Conservation (phyloP, 139 green algal species). For the Closterium sp. region DNA sequence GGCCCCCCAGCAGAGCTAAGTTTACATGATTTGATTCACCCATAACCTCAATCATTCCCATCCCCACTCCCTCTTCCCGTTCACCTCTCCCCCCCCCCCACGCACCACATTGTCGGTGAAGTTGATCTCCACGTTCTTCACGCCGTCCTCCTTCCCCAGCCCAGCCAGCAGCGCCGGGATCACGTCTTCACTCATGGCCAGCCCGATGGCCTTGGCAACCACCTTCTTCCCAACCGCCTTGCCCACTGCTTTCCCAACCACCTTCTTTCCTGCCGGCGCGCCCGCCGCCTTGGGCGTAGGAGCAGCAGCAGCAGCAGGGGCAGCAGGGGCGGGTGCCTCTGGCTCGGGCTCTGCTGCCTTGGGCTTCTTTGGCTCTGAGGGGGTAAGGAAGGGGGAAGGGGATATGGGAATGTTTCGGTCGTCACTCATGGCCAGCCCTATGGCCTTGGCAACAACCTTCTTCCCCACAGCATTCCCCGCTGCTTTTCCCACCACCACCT, state of each 20-base stretch:
- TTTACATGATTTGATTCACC: too few relatives aligned
- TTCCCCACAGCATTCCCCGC: too few relatives aligned
- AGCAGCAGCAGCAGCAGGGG: not conserved
- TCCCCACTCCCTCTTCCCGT: not conserved
- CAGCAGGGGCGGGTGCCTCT: slow-evolving; percentile 2
- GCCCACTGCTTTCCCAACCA: not conserved
- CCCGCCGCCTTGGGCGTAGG: not conserved
- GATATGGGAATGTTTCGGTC: not conserved
- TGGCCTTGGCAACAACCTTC: too few relatives aligned
- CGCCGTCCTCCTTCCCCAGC: slow-evolving; percentile 2
- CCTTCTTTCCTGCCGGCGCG: not conserved
- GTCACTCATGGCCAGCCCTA: too few relatives aligned
- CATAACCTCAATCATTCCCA: not conserved
- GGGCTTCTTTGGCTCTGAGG: not conserved
- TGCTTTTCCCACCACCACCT: too few relatives aligned
- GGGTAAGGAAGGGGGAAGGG: not conserved
- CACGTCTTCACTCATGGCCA: not conserved
- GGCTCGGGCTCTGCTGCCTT: not conserved
- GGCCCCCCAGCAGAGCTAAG: too few relatives aligned
- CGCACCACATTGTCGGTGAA: slow-evolving; percentile 16
- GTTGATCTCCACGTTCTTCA: not conserved
- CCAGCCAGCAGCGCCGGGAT: not conserved
- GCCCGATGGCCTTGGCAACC: not conserved
- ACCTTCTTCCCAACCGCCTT: slow-evolving; percentile 4
- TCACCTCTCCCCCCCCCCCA: not conserved